Base-by-base conservation (phyloP, 78 protist species). In the Dictyostelium citrinum region DNA sequence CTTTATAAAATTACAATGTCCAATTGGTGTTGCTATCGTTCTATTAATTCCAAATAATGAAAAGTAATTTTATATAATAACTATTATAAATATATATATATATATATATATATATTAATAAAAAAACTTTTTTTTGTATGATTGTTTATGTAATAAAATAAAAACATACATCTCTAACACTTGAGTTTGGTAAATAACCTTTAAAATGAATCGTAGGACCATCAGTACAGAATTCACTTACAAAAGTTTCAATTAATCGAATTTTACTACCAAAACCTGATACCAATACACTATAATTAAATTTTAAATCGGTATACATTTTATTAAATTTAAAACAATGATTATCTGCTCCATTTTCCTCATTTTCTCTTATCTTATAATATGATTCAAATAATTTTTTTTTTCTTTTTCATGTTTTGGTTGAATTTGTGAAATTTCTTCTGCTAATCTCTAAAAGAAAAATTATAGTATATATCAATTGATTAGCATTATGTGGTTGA, bases 1-100 rank as follows among this genome's bases (percentile, higher is more conserved):
- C 77, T 70, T 70, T 70, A 70, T 70, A 70, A 70, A 70, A 70
- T 70, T 70, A 70, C 77, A 31, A 70, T 70, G 77, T 29, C 10
- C 24, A 70, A 70, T 70, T 70, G 77, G 77, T 33, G 77, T 14
- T 17, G 46, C 5, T 29, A 70, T 29, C 37, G 14, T 33, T 33
- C 33, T 70, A 33, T 70, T 45, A 11, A 70, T 33, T 5, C 77
- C 77, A 70, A 70, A 70, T 33, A 70, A 33, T 70, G 77, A 70
- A 70, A 70, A 29, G 77, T 70, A 70, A 70, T 70, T 70, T 35
- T 70, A 70, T 27, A 70, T 33, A 70, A 70, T 70, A 70, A 33
- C 77, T 39, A 39, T 39, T 39, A 39, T 5, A 39, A 39, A 37
- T 37, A 3, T 3, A 37, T 3, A 37, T 37, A 37, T 5, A 39